Evolutionary conservation across 2,329 filamentous ascomycete species (phyloP).

Genomic region (Sarocladiaceae sp.): DNA sequence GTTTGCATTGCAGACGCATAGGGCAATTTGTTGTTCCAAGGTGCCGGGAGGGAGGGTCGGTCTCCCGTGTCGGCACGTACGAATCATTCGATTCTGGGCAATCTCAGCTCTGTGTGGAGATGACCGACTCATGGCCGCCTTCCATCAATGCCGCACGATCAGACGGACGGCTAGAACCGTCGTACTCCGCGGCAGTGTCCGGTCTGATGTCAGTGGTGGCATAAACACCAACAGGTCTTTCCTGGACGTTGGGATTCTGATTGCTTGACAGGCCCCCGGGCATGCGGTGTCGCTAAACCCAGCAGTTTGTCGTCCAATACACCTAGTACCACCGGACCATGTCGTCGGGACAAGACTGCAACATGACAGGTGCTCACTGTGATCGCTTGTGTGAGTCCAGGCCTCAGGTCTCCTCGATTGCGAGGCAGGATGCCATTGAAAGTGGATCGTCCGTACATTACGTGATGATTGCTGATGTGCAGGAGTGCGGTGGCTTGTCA

Average conservation of each 20-base stretch:
- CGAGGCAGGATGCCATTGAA: conserved; percentile 3
- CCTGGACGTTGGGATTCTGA: too few species aligned
- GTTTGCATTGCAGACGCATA: not conserved
- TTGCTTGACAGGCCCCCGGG: too few species aligned
- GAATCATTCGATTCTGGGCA: not conserved
- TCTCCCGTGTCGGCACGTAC: not conserved
- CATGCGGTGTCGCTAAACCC: too few species aligned
- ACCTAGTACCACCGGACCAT: not conserved
- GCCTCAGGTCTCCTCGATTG: not conserved
- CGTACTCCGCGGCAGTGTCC: not conserved
- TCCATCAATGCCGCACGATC: conserved; percentile 1
- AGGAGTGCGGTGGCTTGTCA: not conserved
- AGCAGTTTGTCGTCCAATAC: not conserved
- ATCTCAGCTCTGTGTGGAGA: not conserved
- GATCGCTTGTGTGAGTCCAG: not conserved
- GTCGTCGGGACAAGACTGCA: not conserved
- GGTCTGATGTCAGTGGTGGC: not conserved
- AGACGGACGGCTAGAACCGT: conserved; percentile 5
- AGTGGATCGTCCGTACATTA: not conserved
- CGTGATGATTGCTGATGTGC: conserved; percentile 8
- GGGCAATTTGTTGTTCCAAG: not conserved
- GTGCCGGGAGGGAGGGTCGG: not conserved
- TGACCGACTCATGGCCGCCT: not conserved
- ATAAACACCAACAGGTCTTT: too few species aligned
- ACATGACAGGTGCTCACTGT: not conserved